These are phyloP conservation scores for Metrosideros polymorpha DNA, from an alignment of 441 rosid genomes.

Conservation along the genomic window DNA sequence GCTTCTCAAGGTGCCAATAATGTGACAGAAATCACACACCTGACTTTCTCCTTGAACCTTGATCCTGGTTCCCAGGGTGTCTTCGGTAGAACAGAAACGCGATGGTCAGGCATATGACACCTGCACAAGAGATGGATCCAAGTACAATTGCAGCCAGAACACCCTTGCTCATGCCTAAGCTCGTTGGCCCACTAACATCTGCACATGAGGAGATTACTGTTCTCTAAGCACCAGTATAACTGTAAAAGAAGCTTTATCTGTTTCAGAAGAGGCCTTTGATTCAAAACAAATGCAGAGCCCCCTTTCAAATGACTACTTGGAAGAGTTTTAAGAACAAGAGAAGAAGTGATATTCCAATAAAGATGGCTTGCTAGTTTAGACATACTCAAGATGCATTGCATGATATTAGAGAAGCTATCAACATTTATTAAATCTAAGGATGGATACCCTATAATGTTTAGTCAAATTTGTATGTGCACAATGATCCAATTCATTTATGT, in stretches of 20 bases:
- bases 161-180: not conserved
- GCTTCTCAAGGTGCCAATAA: not conserved
- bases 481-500: not conserved
- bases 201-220: not conserved
- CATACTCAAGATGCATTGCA: not conserved
- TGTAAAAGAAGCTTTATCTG: not conserved
- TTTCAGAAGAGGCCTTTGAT: not conserved
- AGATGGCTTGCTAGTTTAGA: not conserved
- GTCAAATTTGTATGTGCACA: not conserved
- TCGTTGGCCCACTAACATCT: not conserved
- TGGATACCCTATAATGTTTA: not conserved
- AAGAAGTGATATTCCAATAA: not conserved
- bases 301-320: not conserved
- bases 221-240: not conserved
- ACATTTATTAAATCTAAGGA: not conserved
- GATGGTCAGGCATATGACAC: not conserved
- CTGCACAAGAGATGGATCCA: not conserved
- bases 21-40: not conserved
- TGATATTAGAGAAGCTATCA: not conserved
- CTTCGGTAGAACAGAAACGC: not conserved
- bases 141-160: not conserved
- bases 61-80: not conserved
- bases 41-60: not conserved
- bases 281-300: not conserved
- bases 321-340: not conserved